Evolutionary conservation across 2,329 filamentous ascomycete genomes (phyloP).

Genomic region (Mollisiaceae sp.): DNA sequence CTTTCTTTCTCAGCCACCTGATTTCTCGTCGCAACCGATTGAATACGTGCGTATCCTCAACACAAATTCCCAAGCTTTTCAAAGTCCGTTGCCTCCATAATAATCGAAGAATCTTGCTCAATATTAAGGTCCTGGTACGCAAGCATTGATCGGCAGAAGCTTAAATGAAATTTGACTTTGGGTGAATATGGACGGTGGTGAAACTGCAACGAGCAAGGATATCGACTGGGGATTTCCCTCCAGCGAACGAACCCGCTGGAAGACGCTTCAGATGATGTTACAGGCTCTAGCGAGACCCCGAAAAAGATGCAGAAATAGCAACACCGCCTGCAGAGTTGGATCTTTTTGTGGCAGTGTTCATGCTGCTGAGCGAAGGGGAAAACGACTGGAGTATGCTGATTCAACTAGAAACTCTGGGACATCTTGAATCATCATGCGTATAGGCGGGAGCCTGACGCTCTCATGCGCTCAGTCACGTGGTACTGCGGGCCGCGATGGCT

Average conservation of each 20-base stretch:
- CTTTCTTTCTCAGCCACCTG: slow-evolving; percentile 20
- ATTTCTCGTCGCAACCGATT: slow-evolving; percentile 1
- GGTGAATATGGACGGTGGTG: background rate
- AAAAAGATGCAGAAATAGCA: slow-evolving; percentile 5
- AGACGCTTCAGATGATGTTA: slow-evolving; percentile 11
- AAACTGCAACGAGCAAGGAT: slow-evolving; percentile 6
- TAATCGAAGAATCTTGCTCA: background rate
- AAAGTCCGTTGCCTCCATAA: background rate
- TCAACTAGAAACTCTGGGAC: background rate
- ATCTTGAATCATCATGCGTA: background rate
- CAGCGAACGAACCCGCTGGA: slow-evolving; percentile 1
- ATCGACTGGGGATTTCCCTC: background rate
- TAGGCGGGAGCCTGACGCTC: background rate
- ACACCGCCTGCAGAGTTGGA: background rate
- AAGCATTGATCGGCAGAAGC: slow-evolving; percentile 24
- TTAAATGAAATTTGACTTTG: slow-evolving; percentile 18
- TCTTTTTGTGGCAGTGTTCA: slow-evolving; percentile 1
- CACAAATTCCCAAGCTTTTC: background rate
- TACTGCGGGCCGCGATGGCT: background rate
- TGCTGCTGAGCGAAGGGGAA: background rate
- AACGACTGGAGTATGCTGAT: background rate
- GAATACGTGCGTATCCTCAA: slow-evolving; percentile 3
- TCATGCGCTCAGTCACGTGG: background rate
- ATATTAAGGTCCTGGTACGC: slow-evolving; percentile 10
- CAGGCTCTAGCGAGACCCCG: slow-evolving; percentile 6